These are phyloP conservation scores for Amphicarpaea edgeworthii DNA, from an alignment of 306 rosid species.

Conservation along the genomic window DNA sequence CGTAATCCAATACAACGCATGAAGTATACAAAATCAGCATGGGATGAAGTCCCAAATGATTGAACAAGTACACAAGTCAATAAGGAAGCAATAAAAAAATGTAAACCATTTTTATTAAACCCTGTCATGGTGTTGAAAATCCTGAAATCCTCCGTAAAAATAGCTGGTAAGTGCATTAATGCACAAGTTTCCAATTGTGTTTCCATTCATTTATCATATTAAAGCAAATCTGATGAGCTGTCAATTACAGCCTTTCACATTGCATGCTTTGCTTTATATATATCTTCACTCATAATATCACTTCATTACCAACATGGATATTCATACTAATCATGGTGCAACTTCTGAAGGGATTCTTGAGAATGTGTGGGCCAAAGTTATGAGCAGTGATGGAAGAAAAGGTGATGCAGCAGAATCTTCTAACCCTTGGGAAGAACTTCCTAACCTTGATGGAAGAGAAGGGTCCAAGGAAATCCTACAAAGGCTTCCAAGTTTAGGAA, in stretches of 20 bases:
- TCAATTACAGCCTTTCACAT: slow-evolving; percentile 45
- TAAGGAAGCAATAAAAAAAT: slow-evolving; percentile 38
- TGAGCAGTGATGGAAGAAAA: slow-evolving; percentile 47
- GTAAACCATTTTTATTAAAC: neutral
- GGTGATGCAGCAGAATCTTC: slow-evolving; percentile 39
- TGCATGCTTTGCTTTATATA: slow-evolving; percentile 40
- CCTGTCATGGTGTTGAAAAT: slow-evolving; percentile 43
- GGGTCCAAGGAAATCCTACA: slow-evolving; percentile 67
- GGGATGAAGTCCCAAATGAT: slow-evolving; percentile 56
- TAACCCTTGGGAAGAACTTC: slow-evolving; percentile 70
- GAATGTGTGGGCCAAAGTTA: slow-evolving; percentile 86
- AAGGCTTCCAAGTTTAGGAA: slow-evolving; percentile 87
- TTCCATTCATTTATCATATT: slow-evolving; percentile 47
- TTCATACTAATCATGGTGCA: slow-evolving; percentile 50
- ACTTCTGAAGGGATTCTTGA: slow-evolving; percentile 73
- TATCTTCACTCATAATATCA: slow-evolving; percentile 15
- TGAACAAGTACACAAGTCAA: slow-evolving; percentile 72
- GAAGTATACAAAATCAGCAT: slow-evolving; percentile 55
- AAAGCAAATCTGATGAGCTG: slow-evolving; percentile 59
- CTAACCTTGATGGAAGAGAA: slow-evolving; percentile 61
- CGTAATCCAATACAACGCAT: slow-evolving; percentile 44
- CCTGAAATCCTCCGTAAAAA: slow-evolving; percentile 56
- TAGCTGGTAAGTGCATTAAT: slow-evolving; percentile 63
- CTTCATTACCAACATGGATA: slow-evolving; percentile 54
- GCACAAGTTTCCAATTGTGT: slow-evolving; percentile 60